Evolutionary conservation across 1,284 basidiomycete species (phyloP), one percentile per base, ranked within the genome.

Genomic region (Boletellus dicymbophilus): DNA sequence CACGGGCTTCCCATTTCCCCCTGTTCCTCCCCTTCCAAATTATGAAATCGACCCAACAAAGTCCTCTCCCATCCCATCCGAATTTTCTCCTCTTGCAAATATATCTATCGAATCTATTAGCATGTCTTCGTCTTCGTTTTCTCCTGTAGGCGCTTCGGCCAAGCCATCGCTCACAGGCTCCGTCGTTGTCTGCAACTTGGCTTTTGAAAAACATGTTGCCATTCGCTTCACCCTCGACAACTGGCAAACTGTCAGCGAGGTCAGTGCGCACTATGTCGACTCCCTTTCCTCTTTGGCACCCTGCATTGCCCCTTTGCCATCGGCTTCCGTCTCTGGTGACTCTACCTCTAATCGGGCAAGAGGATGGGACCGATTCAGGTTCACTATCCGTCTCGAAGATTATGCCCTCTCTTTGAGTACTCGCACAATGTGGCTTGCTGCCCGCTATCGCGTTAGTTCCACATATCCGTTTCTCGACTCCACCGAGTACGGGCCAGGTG

Each of bases 201-300:
- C 90, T 0, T 98, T 92, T 61, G 85, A 93, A 67, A 98, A 98
- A 71, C 80, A 81, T 56, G 88, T 98, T 46, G 85, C 82, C 2
- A 80, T 96, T 1, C 80, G 95, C 13, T 98, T 96, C 69, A 98
- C 95, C 1, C 76, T 95, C 46, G 95, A 98, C 69, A 84, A 90
- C 52, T 98, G 95, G 95, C 83, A 89, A 58, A 98, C 95, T 2
- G 92, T 91, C 2, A 90, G 85, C 44, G 95, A 98, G 68, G 93
- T 97, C 18, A 75, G 79, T 25, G 88, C 83, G 15, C 77, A 78
- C 28, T 81, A 86, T 65, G 74, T 82, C 49, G 80, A 80, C 42
- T 81, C 81, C 47, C 57, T 85, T 37, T 71, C 77, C 51, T 66
- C 66, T 37, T 44, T 72, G 65, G 66, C 82, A 65, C 55, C 77